Base-by-base conservation (phyloP, 345 rosid species). In the Hypericum perforatum region DNA sequence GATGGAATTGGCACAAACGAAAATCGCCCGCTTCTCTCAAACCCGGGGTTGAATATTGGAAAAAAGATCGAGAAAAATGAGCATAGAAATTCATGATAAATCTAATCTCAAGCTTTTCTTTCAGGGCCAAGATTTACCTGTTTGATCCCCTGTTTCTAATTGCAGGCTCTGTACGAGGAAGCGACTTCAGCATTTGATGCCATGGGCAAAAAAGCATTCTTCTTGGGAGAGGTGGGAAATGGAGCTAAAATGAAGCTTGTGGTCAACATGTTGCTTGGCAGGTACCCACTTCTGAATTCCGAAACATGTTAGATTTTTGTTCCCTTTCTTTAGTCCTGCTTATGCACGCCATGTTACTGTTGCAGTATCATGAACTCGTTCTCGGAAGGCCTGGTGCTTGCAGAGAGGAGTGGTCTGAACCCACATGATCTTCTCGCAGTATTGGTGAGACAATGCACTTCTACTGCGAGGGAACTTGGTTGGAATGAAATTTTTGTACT, bases 251-350 rank as follows among this genome's bases (percentile, higher is more conserved):
- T 92, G 94, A 87, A 92, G 68, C 92, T 87, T 56, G 84, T 87
- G 15, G 94, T 92, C 54, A 92, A 92, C 78, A 85, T 92, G 98
- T 76, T 92, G 61, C 85, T 92, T 96, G 98, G 98, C 64, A 81
- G 96, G 98, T 91, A 74, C 63, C 32, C 43, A 12, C 11, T 61
- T 49, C 40, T 7, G n/a, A 49, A 9, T 32, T 10, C 52, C 11
- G 5, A 46, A 10, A 46, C 8, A 15, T 2, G 4, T 22, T 4
- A 22, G 32, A 22, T 1, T 22, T 22, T 22, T 4, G 32, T 22
- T 22, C 32, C 32, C 2, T 22, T 22, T 22, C 1, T 22, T 22
- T 22, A 22, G 32, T 22, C 32, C 32, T 22, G 32, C 32, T 22
- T 22, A 22, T 22, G 32, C 32, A 22, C 4, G 32, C 1, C 4